Conservation (phyloP, 352 stramenopile species). For the Phytopythium aichiense region DNA sequence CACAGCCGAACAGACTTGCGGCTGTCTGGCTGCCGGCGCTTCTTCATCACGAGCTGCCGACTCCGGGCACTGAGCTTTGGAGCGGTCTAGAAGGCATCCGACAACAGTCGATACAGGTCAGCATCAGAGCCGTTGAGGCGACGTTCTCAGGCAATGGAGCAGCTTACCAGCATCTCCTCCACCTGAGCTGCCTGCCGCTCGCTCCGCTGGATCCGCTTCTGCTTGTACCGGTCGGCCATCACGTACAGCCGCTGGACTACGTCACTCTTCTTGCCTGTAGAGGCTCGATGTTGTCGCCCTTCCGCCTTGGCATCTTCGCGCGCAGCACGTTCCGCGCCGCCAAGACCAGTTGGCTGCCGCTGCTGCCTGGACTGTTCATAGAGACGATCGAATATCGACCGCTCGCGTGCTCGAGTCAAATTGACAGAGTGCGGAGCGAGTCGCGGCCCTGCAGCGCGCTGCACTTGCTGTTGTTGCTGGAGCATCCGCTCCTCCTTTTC, state of each 20-base stretch:
- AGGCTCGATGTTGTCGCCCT: not conserved
- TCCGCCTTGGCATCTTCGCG: not conserved
- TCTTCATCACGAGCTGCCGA: constrained; percentile 31
- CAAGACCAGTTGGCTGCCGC: not conserved
- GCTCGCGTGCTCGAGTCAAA: constrained; percentile 17
- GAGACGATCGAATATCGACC: constrained; percentile 46
- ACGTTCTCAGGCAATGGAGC: not conserved
- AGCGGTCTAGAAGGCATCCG: constrained; percentile 17
- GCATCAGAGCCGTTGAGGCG: not conserved
- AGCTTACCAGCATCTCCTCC: constrained; percentile 30
- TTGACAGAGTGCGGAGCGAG: constrained; percentile 57
- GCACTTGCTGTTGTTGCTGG: constrained; percentile 11
- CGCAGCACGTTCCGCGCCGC: not conserved
- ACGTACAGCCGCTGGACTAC: constrained; percentile 30
- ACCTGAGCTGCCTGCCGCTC: constrained; percentile 27
- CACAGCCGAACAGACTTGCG: constrained; percentile 13
- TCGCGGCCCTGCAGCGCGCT: constrained; percentile 16
- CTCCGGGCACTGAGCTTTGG: constrained; percentile 53
- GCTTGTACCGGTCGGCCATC: constrained; percentile 35
- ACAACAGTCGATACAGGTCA: not conserved
- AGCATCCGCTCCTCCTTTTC: constrained; percentile 51
- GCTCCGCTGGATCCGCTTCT: constrained; percentile 30
- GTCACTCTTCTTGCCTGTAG: constrained; percentile 6
- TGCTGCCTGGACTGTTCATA: constrained; percentile 37
- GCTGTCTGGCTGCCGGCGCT: constrained; percentile 8